phyloP scores from a whole-genome alignment of 2,329 filamentous ascomycete species.

The Incumbomyces lentus region DNA sequence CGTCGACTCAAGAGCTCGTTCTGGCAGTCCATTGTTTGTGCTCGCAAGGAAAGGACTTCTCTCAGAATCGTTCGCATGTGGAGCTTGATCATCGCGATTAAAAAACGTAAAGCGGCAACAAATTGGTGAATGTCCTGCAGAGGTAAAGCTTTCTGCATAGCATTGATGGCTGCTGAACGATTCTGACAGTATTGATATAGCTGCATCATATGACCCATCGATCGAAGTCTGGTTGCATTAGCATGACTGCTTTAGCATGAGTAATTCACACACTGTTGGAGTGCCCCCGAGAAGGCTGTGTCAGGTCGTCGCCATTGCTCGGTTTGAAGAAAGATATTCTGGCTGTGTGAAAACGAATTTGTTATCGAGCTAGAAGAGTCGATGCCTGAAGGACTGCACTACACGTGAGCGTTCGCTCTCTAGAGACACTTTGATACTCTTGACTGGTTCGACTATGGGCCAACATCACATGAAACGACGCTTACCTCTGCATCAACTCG shows the following conservation, averaged over 20 bases:
- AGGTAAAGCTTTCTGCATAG: not conserved
- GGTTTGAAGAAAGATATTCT: not conserved
- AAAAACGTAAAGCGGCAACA: not conserved
- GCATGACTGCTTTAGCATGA: not conserved
- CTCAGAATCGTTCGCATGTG: not conserved
- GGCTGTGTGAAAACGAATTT: not conserved
- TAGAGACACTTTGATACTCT: no score
- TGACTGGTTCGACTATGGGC: not conserved
- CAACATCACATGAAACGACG: not conserved
- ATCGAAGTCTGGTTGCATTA: not conserved
- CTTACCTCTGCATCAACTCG: no score
- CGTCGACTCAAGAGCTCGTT: not conserved
- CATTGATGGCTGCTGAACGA: not conserved
- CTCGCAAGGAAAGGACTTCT: not conserved
- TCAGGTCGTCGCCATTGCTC: not conserved
- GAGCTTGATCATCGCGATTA: not conserved
- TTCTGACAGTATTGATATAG: not conserved
- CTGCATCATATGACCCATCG: constrained; percentile 1
- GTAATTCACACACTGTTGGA: not conserved
- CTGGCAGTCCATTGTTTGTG: not conserved
- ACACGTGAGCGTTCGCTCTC: no score
- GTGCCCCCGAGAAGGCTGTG: not conserved
- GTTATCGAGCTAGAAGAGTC: not conserved
- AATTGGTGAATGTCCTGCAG: not conserved
- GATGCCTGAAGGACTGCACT: not conserved